These are phyloP conservation scores for Penicillium tannophilum DNA, from an alignment of 495 filamentous ascomycete genomes.

Conservation along the genomic window DNA sequence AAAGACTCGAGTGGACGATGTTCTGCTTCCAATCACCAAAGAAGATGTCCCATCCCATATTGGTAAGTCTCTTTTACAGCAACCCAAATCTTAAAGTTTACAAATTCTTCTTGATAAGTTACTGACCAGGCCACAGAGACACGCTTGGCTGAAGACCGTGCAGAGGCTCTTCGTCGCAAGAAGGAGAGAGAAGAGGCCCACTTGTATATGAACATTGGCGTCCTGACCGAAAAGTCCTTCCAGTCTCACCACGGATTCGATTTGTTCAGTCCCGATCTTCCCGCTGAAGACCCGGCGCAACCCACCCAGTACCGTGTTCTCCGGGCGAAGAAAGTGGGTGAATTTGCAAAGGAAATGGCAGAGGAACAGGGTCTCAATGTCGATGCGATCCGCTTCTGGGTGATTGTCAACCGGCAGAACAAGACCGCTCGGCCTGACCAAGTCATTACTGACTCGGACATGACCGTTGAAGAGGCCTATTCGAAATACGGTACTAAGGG, in stretches of 20 bases:
- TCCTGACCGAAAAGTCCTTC: constrained; percentile 79
- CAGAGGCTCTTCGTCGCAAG: constrained; percentile 65
- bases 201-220: constrained; percentile 80
- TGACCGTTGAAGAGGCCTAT: constrained; percentile 81
- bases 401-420: constrained; percentile 98
- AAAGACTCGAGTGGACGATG: constrained; percentile 75
- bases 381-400: constrained; percentile 78
- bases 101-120: too few relatives aligned
- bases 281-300: constrained; percentile 59
- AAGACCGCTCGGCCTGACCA: constrained; percentile 92
- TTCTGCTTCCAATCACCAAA: constrained; percentile 72
- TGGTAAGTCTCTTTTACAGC: constrained; percentile 47
- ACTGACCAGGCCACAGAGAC: constrained; percentile 49
- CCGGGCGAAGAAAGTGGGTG: constrained; percentile 69
- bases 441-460: constrained; percentile 72
- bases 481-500: constrained; percentile 69
- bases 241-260: constrained; percentile 82
- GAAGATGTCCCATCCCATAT: constrained; percentile 85
- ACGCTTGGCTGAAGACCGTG: constrained; percentile 79
- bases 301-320: constrained; percentile 68
- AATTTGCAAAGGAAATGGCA: constrained; percentile 70
- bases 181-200: constrained; percentile 94
- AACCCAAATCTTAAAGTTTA: background rate
- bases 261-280: constrained; percentile 72
- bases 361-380: constrained; percentile 61